Percentiles rank a stretch among this genome's conserved stretches.
phyloP scores from a whole-genome alignment of 495 filamentous ascomycete genomes.

The Penicillium pancosmium region DNA sequence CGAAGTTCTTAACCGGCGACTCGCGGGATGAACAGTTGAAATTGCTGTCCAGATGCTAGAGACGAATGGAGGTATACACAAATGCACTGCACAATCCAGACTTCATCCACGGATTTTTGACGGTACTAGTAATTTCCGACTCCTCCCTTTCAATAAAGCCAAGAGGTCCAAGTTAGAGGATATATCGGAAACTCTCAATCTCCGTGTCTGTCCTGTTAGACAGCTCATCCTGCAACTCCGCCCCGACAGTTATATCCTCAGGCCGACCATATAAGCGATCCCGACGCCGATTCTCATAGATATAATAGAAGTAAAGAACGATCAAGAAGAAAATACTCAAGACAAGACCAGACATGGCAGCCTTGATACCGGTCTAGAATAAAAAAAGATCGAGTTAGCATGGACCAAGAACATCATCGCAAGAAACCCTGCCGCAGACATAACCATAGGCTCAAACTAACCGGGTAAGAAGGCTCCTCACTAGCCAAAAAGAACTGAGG shows the following conservation, averaged over 20 bases:
- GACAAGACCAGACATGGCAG: constrained; percentile 33
- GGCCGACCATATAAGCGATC: constrained; percentile 31
- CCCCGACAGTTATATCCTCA: constrained; percentile 24
- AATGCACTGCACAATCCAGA: too few species aligned
- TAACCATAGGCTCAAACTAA: constrained; percentile 11
- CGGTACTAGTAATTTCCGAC: too few species aligned
- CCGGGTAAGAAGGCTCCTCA: constrained; percentile 39
- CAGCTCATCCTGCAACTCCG: constrained; percentile 33
- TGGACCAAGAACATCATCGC: too few species aligned
- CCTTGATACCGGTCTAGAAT: constrained; percentile 38
- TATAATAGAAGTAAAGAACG: constrained; percentile 31
- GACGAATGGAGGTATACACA: neutral
- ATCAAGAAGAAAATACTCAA: constrained; percentile 33
- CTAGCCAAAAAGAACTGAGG: constrained; percentile 38
- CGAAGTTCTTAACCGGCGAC: too few species aligned
- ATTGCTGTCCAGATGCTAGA: too few species aligned
- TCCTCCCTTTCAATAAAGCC: too few species aligned
- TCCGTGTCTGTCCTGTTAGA: constrained; percentile 42
- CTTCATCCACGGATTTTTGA: too few species aligned
- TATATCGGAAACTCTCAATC: constrained; percentile 35
- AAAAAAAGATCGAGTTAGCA: neutral
- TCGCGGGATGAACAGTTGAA: too few species aligned
- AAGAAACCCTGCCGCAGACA: too few species aligned
- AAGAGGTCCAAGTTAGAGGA: too few species aligned
- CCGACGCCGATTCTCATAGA: constrained; percentile 32